phyloP scores from a whole-genome alignment of 768 basidiomycete species.

The Lactarius evosmus region DNA sequence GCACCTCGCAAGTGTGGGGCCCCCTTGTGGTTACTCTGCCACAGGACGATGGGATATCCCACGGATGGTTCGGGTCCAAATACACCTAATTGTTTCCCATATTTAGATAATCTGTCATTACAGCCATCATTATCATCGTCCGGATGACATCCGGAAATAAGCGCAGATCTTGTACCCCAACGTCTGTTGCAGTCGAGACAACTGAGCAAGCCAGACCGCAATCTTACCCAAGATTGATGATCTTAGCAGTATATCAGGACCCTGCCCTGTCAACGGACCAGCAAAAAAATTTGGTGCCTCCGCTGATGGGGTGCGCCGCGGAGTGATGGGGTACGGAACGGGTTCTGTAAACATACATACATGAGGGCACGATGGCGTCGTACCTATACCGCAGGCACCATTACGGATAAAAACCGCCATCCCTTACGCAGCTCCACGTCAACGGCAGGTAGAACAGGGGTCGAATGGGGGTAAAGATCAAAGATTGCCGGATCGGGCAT shows the following conservation, averaged over 20 bases:
- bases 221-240: not conserved
- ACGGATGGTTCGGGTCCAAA: not conserved
- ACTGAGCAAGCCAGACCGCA: not conserved
- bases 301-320: not conserved
- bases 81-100: not conserved
- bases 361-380: not conserved
- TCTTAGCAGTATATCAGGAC: too few species aligned
- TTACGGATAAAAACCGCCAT: not conserved
- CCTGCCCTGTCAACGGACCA: not conserved
- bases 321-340: not conserved
- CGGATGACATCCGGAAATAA: not conserved
- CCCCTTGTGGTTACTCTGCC: too few species aligned
- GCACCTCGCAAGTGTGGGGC: not conserved
- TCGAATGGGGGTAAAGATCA: conserved; percentile 4
- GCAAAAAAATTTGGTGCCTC: not conserved
- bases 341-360: conserved; percentile 10
- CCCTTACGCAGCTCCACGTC: not conserved
- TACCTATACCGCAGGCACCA: not conserved
- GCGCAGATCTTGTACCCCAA: conserved; percentile 10
- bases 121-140: not conserved
- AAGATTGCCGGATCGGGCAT: conserved; percentile 36
- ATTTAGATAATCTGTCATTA: not conserved
- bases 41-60: too few species aligned
- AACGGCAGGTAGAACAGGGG: not conserved
- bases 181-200: not conserved